Evolutionary conservation across 2,329 filamentous ascomycete genomes (phyloP).

Genomic region (Calonectria hawksworthii): DNA sequence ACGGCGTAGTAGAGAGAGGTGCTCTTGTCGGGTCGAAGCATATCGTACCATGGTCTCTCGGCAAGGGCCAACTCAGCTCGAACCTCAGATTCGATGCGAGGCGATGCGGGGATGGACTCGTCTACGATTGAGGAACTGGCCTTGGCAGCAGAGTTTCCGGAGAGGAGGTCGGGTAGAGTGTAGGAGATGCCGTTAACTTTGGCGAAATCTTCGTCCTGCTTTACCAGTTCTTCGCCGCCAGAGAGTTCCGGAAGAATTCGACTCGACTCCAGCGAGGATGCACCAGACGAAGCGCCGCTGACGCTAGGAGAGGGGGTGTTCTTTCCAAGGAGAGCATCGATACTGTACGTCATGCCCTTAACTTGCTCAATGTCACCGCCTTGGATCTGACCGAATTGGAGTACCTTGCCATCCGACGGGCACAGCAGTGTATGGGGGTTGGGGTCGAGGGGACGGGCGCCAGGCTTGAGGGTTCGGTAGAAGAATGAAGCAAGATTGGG

Average conservation of each 20-base stretch:
- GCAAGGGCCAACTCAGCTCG: slow-evolving; percentile 84
- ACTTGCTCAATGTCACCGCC: slow-evolving; percentile 97
- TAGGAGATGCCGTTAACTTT: slow-evolving; percentile 96
- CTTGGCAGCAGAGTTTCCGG: slow-evolving; percentile 70
- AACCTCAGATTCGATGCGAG: slow-evolving; percentile 85
- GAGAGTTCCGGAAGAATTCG: slow-evolving; percentile 48
- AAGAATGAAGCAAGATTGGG: slow-evolving; percentile 97
- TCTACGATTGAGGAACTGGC: slow-evolving; percentile 71
- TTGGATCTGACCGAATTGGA: slow-evolving; percentile 93
- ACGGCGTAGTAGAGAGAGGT: slow-evolving; percentile 93
- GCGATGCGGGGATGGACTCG: slow-evolving; percentile 75
- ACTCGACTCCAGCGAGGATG: slow-evolving; percentile 40
- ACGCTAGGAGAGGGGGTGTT: slow-evolving; percentile 70
- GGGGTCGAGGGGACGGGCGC: slow-evolving; percentile 85
- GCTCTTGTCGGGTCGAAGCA: slow-evolving; percentile 72
- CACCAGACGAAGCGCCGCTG: slow-evolving; percentile 50
- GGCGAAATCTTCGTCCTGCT: slow-evolving; percentile 92
- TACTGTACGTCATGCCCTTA: slow-evolving; percentile 97
- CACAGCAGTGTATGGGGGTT: slow-evolving; percentile 85
- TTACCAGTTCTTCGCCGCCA: slow-evolving; percentile 76
- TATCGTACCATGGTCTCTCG: slow-evolving; percentile 78
- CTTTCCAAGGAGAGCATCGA: slow-evolving; percentile 90
- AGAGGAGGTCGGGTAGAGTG: slow-evolving; percentile 88
- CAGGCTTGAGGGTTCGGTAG: slow-evolving; percentile 94
- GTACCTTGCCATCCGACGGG: slow-evolving; percentile 89